Evolutionary conservation across 305 asterid genomes (phyloP), one percentile per base, ranked within the genome.

Genomic region (Fraxinus xanthoxyloides): DNA sequence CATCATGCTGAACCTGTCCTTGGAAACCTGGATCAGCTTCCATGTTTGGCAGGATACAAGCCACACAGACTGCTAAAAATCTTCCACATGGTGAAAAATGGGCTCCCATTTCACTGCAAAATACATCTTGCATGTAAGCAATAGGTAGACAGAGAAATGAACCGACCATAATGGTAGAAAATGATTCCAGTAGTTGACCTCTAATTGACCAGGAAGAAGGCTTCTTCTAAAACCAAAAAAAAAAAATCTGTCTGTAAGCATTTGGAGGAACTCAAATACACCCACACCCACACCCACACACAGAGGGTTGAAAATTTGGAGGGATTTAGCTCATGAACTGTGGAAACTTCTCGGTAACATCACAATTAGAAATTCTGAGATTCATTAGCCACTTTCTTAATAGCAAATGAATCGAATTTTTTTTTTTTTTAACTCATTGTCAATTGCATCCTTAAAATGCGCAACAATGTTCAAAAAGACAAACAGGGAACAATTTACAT

Each of bases 1-100:
- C 81, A 87, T 90, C 98, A 87, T 90, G 92, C 74, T 86, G 98
- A 81, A 83, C 87, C 79, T 90, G 94, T 81, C 92, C 92, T 13
- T 89, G 94, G 76, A 90, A 84, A 83, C 94, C 94, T 51, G 91
- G 87, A 85, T 93, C 98, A 76, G 88, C 83, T 26, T 96, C 99
- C 83, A 89, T 79, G 88, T 87, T 89, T 46, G 98, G 97, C 81
- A 87, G 88, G 86, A 93, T 89, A 86, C 99, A 96, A 75, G 98
- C 98, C 38, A 96, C 99, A 87, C 99, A 96, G 85, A 91, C 98
- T 8, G 98, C 99, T 89, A 96, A 87, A 88, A 91, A 96, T 84
- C 98, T 92, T 79, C 99, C 99, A 79, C 98, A 93, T n/a, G 99
- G 98, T 79, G 99, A 96, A 93, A 94, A 93, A 82, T 96, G 98